These are phyloP conservation scores for Botryotinia narcissicola DNA, from an alignment of 2,329 filamentous ascomycete genomes.

Conservation along the genomic window DNA sequence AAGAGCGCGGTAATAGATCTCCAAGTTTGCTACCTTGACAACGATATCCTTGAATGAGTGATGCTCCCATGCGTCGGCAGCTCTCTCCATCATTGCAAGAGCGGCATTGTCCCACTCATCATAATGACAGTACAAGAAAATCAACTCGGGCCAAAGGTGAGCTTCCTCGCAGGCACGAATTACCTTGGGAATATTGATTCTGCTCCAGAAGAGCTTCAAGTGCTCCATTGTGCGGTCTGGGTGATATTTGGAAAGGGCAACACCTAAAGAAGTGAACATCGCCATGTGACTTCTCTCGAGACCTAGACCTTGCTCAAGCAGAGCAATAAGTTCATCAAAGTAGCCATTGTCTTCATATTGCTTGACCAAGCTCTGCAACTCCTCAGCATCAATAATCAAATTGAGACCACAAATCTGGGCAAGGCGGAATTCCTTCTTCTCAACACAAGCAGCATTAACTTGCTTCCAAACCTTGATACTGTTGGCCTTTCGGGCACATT, in stretches of 20 bases:
- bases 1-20: conserved; percentile 97
- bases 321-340: conserved; percentile 94
- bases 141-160: conserved; percentile 93
- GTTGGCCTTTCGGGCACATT: conserved; percentile 97
- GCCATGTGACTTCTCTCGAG: conserved; percentile 79
- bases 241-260: conserved; percentile 90
- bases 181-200: conserved; percentile 97
- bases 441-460: conserved; percentile 92
- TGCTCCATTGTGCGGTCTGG: conserved; percentile 98
- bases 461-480: conserved; percentile 99
- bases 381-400: conserved; percentile 95
- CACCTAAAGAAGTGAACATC: conserved; percentile 91
- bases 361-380: conserved; percentile 86
- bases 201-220: conserved; percentile 95
- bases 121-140: conserved; percentile 98
- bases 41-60: conserved; percentile 99
- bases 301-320: conserved; percentile 92
- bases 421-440: conserved; percentile 97
- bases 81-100: conserved; percentile 95
- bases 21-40: conserved; percentile 95
- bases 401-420: conserved; percentile 99
- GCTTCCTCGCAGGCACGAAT: conserved; percentile 91
- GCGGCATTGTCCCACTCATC: conserved; percentile 98
- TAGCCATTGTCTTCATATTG: conserved; percentile 97
- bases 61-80: conserved; percentile 97